Evolutionary conservation across 1,284 basidiomycete species (phyloP), one percentile per base, ranked within the genome.

Genomic region (Papiliotrema laurentii): DNA sequence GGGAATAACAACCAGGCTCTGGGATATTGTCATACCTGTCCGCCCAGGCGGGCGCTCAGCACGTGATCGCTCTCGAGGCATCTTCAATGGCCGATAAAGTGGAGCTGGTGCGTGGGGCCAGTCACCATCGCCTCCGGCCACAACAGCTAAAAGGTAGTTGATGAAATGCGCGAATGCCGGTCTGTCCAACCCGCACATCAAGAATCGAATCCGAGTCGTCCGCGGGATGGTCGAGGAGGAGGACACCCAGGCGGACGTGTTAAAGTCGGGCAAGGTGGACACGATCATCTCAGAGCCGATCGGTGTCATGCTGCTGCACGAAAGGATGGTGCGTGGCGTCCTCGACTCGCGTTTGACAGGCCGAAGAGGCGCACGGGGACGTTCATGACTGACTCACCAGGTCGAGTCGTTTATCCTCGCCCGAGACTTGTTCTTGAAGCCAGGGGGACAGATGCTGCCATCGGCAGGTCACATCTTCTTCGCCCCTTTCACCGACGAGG

Each of bases 281-380:
- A 78, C 77, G 25, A 75, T 79, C 43, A 70, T 79, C n/a, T 77
- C 75, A 3, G 77, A 79, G 56, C 77, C 77, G 24, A 74, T 79
- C 11, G 77, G 77, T 4, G 76, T 78, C 14, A 71, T 79, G 62
- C 60, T 79, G 24, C 65, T 78, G 11, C 77, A 79, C 51, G 77
- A 79, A 55, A 61, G 77, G 18, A 79, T 79, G 77, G 75, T 76
- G 55, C 22, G 69, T 59, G 3, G 6, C 22, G 5, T 22, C 10
- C 34, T 28, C 21, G 19, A 34, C 21, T n/a, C n/a, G 21, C 16
- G 5, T 21, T 18, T 40, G 18, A 11, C 19, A 24, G 7, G 7
- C 19, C 24, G 19, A 11, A 37, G 11, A 13, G 5, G 38, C 11
- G 19, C 24, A 18, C 18, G 18, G 19, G 18, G 26, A 26, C 10